Base-by-base conservation (phyloP, 169 alveolate species). In the Plasmodium relictum region DNA sequence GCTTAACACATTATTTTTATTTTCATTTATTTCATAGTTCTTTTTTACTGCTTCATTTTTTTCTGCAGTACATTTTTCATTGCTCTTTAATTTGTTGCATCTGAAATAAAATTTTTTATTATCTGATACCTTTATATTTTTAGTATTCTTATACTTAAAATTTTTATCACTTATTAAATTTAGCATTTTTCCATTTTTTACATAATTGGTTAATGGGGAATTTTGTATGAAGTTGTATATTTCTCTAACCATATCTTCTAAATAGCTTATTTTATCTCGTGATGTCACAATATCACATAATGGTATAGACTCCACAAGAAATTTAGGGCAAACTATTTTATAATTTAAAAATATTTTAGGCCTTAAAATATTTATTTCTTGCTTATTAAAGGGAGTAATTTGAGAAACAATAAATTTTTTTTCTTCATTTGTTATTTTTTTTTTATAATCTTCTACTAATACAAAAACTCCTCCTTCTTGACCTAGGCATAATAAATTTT, bases 231-330 rank as follows among this genome's bases (percentile, higher is more conserved):
- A 86, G 37, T 10, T 61, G 20, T 86, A 86, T 52, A 86, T 10
- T 39, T 86, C 71, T 18, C 92, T 45, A 24, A 86, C 52, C 76
- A 71, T 71, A 44, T 86, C 88, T 63, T 86, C 88, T 45, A 86
- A 45, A 54, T 54, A 59, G 22, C 22, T 59, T 4, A 86, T 71
- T 71, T 86, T 86, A 12, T 61, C 88, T 16, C 31, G 70, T 6
- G 71, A 5, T 71, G 86, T 86, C 0, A 86, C 48, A 0, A 70
- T 42, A 22, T 86, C 92, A 71, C 74, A 37, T 6, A 50, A 26
- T 59, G 73, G 24, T 41, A 86, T 70, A 12, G 65, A 26, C 56
- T 86, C 74, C 22, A 70, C 24, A 44, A 71, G 52, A 44, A 62
- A 70, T 26, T 63, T 86, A 4, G 92, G 85, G 39, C 73, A 45